These are phyloP conservation scores for Neocatenulostroma microsporum DNA, from an alignment of 2,329 filamentous ascomycete genomes.

Conservation along the genomic window DNA sequence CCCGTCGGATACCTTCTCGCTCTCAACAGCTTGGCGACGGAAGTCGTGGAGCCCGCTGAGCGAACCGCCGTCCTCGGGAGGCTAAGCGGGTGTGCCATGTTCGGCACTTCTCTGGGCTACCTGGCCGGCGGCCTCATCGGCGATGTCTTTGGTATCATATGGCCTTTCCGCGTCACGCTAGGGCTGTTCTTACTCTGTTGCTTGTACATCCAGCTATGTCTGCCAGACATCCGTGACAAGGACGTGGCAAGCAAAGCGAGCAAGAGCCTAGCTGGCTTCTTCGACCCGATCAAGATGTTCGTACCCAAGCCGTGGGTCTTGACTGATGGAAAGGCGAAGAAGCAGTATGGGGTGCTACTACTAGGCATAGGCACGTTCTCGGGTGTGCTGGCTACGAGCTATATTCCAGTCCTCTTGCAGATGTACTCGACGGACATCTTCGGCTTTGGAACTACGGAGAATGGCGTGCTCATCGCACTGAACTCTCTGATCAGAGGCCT, in stretches of 20 bases:
- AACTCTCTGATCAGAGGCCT: constrained; percentile 38
- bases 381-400: constrained; percentile 61
- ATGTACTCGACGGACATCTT: constrained; percentile 43
- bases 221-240: constrained; percentile 44
- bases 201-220: constrained; percentile 34
- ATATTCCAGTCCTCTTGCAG: constrained; percentile 52
- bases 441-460: constrained; percentile 38
- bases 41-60: constrained; percentile 52
- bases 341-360: constrained; percentile 56
- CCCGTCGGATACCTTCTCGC: constrained; percentile 62
- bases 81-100: constrained; percentile 59
- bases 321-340: constrained; percentile 43
- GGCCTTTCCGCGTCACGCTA: constrained; percentile 58
- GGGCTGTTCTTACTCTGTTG: constrained; percentile 44
- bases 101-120: constrained; percentile 58
- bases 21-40: constrained; percentile 60
- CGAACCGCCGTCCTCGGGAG: constrained; percentile 59
- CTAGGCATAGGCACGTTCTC: constrained; percentile 60
- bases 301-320: constrained; percentile 50
- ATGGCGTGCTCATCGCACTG: constrained; percentile 40
- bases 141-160: constrained; percentile 54
- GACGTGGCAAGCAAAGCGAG: constrained; percentile 22
- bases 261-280: constrained; percentile 46
- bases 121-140: constrained; percentile 58
- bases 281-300: constrained; percentile 57